These are phyloP conservation scores for Phytophthora pini DNA, from an alignment of 352 stramenopile genomes.

Conservation along the genomic window DNA sequence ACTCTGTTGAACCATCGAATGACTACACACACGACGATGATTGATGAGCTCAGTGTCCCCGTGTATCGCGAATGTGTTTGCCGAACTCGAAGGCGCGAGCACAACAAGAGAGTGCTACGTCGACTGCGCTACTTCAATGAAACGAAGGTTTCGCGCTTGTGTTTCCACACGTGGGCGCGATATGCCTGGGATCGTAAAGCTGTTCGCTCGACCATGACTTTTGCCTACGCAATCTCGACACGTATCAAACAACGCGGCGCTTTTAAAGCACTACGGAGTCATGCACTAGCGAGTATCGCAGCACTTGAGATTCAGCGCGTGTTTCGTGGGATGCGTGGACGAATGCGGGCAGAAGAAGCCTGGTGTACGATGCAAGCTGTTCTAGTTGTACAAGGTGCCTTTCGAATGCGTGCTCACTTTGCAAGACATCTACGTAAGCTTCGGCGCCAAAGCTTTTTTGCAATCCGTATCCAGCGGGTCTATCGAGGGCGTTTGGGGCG, in stretches of 20 bases:
- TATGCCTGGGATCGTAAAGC: constrained; percentile 41
- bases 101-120: constrained; percentile 56
- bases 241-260: constrained; percentile 44
- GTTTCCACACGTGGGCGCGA: constrained; percentile 49
- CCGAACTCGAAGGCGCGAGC: constrained; percentile 49
- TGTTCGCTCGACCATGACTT: constrained; percentile 40
- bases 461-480: constrained; percentile 64
- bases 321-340: constrained; percentile 53
- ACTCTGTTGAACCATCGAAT: constrained; percentile 45
- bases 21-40: constrained; percentile 49
- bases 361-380: constrained; percentile 55
- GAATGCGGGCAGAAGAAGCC: constrained; percentile 39
- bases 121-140: constrained; percentile 59
- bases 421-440: constrained; percentile 49
- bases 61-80: constrained; percentile 65
- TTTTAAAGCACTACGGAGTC: constrained; percentile 47
- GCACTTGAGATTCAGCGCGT: constrained; percentile 72
- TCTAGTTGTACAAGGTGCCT: constrained; percentile 64
- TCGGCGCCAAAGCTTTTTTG: constrained; percentile 46
- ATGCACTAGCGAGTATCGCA: constrained; percentile 56
- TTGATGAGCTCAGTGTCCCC: constrained; percentile 63
- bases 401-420: constrained; percentile 73
- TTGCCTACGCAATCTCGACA: constrained; percentile 36
- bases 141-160: constrained; percentile 47
- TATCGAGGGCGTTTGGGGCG: constrained; percentile 67